Conservation (phyloP, 2,329 filamentous ascomycete genomes). For the Fusarium sp. region DNA sequence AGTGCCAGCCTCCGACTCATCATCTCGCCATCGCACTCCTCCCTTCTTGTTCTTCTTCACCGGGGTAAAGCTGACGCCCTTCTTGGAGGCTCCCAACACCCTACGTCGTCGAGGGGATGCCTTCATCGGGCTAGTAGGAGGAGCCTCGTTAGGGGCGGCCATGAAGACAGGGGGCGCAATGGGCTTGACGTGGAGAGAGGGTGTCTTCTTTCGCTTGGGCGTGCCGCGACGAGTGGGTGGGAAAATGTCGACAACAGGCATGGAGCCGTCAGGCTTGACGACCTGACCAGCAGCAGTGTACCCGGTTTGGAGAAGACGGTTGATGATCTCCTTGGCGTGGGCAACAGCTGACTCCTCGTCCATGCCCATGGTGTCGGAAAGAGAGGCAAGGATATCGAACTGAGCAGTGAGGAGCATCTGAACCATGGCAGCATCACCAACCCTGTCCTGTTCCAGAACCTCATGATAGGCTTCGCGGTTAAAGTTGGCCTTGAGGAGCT, state of each 20-base stretch:
- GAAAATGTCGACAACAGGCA: constrained; percentile 71
- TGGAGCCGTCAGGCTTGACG: constrained; percentile 85
- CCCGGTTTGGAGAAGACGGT: constrained; percentile 81
- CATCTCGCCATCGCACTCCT: constrained; percentile 92
- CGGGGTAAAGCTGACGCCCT: constrained; percentile 83
- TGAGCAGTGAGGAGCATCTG: constrained; percentile 89
- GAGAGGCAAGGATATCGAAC: constrained; percentile 87
- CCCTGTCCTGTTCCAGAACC: constrained; percentile 85
- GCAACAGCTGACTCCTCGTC: constrained; percentile 84
- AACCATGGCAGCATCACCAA: constrained; percentile 79
- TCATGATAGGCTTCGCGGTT: constrained; percentile 82
- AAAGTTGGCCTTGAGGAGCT: constrained; percentile 85
- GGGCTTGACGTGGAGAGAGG: constrained; percentile 54
- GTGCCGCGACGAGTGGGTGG: constrained; percentile 79
- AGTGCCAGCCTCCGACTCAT: constrained; percentile 82
- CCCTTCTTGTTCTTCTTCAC: constrained; percentile 81
- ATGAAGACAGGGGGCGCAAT: constrained; percentile 57
- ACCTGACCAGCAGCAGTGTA: constrained; percentile 81
- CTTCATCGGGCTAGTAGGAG: constrained; percentile 68
- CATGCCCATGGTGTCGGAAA: constrained; percentile 85
- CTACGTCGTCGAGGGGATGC: constrained; percentile 85
- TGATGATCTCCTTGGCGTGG: constrained; percentile 80
- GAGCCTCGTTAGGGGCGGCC: constrained; percentile 45
- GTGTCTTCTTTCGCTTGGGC: constrained; percentile 75
- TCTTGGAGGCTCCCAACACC: constrained; percentile 66